These are phyloP conservation scores for Pseudozyma hubeiensis DNA, from an alignment of 1,284 basidiomycete genomes.

Conservation along the genomic window DNA sequence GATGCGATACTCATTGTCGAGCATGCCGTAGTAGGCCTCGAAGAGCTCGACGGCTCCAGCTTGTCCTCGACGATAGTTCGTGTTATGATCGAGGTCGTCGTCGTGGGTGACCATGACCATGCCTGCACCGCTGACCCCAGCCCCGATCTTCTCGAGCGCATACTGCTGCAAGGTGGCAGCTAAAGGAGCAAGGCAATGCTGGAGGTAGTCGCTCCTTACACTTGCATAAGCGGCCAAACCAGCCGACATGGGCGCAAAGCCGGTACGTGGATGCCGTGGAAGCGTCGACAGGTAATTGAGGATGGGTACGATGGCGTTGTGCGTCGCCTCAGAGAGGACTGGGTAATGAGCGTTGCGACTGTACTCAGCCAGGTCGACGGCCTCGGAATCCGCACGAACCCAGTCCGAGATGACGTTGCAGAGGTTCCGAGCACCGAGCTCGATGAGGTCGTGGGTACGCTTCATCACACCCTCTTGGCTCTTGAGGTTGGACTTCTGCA, in stretches of 20 bases:
- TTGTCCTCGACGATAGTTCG: constrained; percentile 39
- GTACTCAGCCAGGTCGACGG: constrained; percentile 54
- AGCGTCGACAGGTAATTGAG: constrained; percentile 56
- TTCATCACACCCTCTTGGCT: constrained; percentile 59
- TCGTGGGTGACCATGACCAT: constrained; percentile 54
- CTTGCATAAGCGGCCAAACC: constrained; percentile 46
- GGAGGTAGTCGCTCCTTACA: constrained; percentile 46
- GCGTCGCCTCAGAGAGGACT: constrained; percentile 44
- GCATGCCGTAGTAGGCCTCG: constrained; percentile 51
- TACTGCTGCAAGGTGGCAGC: constrained; percentile 37
- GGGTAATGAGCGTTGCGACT: constrained; percentile 41
- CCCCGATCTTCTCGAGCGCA: constrained; percentile 54
- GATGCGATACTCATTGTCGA: constrained; percentile 57
- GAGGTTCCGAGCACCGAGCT: constrained; percentile 61
- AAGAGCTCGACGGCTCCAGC: constrained; percentile 52
- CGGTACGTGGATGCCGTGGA: constrained; percentile 51
- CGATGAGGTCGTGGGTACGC: constrained; percentile 62
- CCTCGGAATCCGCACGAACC: constrained; percentile 56
- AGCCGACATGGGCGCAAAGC: constrained; percentile 51
- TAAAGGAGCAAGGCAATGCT: constrained; percentile 42
- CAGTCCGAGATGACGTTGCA: constrained; percentile 59
- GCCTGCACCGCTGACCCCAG: constrained; percentile 32
- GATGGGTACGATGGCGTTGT: constrained; percentile 53
- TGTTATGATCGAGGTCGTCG: constrained; percentile 49
- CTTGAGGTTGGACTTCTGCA: constrained; percentile 43